Evolutionary conservation across 2,329 filamentous ascomycete species (phyloP), one percentile per base, ranked within the genome.

Genomic region (Fusarium newnesense): DNA sequence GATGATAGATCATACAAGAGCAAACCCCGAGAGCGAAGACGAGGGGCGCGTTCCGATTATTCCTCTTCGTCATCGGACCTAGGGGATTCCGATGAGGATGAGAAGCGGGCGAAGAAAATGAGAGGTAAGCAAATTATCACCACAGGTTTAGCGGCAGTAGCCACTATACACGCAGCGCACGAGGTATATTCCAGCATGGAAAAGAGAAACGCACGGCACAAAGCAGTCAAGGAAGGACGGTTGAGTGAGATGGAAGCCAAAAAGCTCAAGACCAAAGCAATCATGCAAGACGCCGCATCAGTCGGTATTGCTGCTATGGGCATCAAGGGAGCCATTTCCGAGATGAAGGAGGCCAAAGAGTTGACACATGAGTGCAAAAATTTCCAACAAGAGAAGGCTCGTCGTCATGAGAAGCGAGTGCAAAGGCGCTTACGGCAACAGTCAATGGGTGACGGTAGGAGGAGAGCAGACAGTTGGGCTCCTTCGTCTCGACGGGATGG

Each of bases 111-210:
- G 42, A 86, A 84, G 79, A 89, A 88, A 79, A 88, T 90, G 84
- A 87, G 84, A 88, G 87, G 88, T 88, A 90, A 90, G 86, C 88
- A 89, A 84, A 75, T 89, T 68, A 73, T 90, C 64, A 89, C 86
- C 60, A 86, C 87, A 12, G 88, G 87, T 52, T 81, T 90, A 64
- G 88, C 88, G 60, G 84, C 87, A 59, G 86, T 89, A 70, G 88
- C 88, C 77, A 90, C 87, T 74, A 89, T 90, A 75, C 88, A 90
- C 79, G 88, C 88, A 73, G 87, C 86, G 74, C 85, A 90, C 77
- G 87, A 83, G 73, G 86, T 90, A 76, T 90, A 89, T 78, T 82
- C 86, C 76, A 89, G 87, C 80, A 85, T 89, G 86, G 86, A 88
- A 79, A 88, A 88, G 81, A 84, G 87, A 66, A 84, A 86, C 44